Conservation (phyloP, 345 rosid genomes). For the Syzygium jambos region DNA sequence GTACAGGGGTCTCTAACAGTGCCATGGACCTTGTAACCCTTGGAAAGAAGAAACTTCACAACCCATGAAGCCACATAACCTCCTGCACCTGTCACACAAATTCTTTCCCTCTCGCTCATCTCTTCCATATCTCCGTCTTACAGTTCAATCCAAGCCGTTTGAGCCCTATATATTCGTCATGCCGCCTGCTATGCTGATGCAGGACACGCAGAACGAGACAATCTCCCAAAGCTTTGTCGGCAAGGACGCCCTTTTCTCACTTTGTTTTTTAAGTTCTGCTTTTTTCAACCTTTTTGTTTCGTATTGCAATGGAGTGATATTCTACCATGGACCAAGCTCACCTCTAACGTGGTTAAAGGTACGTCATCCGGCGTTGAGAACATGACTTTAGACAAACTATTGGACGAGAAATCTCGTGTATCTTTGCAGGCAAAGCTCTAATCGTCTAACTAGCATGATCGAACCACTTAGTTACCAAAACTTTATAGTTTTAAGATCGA, state of each 20-base stretch:
- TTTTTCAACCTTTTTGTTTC: neutral
- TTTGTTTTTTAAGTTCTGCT: neutral
- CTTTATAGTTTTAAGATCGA: neutral
- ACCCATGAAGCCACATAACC: slow-evolving; percentile 44
- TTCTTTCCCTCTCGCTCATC: neutral
- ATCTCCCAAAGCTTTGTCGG: neutral
- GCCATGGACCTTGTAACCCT: slow-evolving; percentile 42
- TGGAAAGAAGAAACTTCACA: slow-evolving; percentile 45
- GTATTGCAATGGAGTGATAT: neutral
- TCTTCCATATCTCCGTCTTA: neutral
- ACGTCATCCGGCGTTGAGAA: neutral
- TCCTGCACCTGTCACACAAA: slow-evolving; percentile 63
- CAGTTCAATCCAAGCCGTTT: neutral
- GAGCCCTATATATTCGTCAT: neutral
- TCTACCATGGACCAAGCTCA: neutral
- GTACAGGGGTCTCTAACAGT: slow-evolving; percentile 53
- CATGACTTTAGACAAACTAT: neutral
- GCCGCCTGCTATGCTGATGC: neutral
- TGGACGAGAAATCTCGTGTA: neutral
- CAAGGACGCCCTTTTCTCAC: neutral
- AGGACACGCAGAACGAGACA: neutral
- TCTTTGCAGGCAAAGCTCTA: neutral
- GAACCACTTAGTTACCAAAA: neutral
- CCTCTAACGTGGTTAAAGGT: neutral
- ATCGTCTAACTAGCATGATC: neutral